phyloP scores from a whole-genome alignment of 768 basidiomycete genomes.

The Auricularia cornea region DNA sequence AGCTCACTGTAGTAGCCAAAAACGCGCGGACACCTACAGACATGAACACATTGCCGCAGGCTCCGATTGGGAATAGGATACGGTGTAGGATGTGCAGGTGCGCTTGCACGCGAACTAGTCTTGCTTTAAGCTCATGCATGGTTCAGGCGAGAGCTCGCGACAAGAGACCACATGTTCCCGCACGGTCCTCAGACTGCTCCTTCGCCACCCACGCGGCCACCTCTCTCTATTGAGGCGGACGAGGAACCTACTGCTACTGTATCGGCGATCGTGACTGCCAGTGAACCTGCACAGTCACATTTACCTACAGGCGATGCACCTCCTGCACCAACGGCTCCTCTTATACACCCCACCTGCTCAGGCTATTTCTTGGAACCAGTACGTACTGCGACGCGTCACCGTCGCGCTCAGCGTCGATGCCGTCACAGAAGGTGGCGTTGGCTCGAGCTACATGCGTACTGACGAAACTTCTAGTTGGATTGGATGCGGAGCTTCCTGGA shows the following conservation, averaged over 20 bases:
- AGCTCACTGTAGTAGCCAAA: conserved; percentile 50
- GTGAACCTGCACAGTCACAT: conserved; percentile 11
- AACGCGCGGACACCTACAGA: conserved; percentile 53
- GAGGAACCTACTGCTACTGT: neutral
- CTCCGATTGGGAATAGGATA: conserved; percentile 50
- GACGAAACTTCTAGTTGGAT: conserved; percentile 50
- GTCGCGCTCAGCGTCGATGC: too few relatives aligned
- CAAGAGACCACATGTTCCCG: conserved; percentile 87
- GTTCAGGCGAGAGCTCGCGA: conserved; percentile 70
- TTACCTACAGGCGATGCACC: neutral
- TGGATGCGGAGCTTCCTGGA: conserved; percentile 90
- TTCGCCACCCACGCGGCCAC: neutral
- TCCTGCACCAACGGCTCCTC: neutral
- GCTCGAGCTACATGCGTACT: too few relatives aligned
- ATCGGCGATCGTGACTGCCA: neutral
- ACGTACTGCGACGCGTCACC: conserved; percentile 21
- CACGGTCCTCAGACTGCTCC: conserved; percentile 46
- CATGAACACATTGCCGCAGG: conserved; percentile 49
- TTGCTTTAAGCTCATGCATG: neutral
- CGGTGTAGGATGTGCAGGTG: conserved; percentile 90
- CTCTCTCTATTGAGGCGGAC: neutral
- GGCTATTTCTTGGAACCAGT: conserved; percentile 97
- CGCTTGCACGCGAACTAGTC: conserved; percentile 9
- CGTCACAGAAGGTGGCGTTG: too few relatives aligned
- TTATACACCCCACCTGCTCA: conserved; percentile 78